A percentile compares a stretch with the other conserved stretches of the same genome.
Evolutionary conservation across 192 early-diverging fungal genomes (phyloP).

Genomic region (Backusella tuberculispora): DNA sequence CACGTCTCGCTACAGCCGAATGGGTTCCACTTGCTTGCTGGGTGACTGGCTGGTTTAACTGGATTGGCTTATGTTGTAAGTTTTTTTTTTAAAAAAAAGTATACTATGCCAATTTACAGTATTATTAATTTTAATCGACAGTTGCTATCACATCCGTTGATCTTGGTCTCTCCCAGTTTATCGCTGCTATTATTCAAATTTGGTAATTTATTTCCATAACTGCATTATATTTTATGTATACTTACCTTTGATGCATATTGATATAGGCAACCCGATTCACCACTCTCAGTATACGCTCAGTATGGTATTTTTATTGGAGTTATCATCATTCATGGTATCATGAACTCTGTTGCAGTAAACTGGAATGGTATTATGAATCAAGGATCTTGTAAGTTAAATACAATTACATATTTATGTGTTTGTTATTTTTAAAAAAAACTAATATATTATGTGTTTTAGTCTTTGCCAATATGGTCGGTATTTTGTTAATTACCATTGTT

Average conservation of each 20-base stretch:
- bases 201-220: constrained; percentile 21
- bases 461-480: constrained; percentile 42
- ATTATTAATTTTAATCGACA: constrained; percentile 8
- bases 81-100: neutral
- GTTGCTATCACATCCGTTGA: constrained; percentile 50
- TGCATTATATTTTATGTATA: neutral
- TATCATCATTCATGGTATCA: constrained; percentile 52
- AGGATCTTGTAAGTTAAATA: constrained; percentile 45
- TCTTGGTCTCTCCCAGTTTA: constrained; percentile 53
- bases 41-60: constrained; percentile 58
- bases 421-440: neutral
- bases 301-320: constrained; percentile 57
- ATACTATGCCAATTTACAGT: neutral
- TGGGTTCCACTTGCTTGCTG: constrained; percentile 57
- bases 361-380: constrained; percentile 54
- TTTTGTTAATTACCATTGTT: constrained; percentile 39
- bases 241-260: neutral
- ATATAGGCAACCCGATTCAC: constrained; percentile 36
- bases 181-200: constrained; percentile 46
- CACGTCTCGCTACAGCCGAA: constrained; percentile 46
- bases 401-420: neutral
- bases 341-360: constrained; percentile 52
- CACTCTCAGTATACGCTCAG: constrained; percentile 45
- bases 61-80: constrained; percentile 52
- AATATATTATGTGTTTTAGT: constrained; percentile 15